Percentiles rank a stretch among this genome's conserved stretches.
These are phyloP conservation scores for Medicago lupulina DNA, from an alignment of 306 rosid species.

Conservation along the genomic window DNA sequence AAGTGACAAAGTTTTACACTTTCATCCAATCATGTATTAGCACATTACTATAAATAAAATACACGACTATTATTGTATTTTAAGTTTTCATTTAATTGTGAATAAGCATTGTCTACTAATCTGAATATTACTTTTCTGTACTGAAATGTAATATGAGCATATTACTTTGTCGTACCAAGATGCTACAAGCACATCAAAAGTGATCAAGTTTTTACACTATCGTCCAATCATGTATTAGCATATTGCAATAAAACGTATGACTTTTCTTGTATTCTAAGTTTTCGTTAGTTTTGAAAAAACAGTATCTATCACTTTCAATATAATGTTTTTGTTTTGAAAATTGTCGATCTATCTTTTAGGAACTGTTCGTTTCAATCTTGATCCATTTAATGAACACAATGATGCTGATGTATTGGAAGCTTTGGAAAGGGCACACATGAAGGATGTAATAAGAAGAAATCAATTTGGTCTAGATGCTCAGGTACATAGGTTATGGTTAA, in stretches of 20 bases:
- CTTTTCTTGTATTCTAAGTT: too few relatives aligned
- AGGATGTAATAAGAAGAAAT: slow-evolving; percentile 69
- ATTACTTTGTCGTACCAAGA: too few relatives aligned
- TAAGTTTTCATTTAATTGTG: not conserved
- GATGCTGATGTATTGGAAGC: slow-evolving; percentile 93
- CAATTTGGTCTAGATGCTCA: slow-evolving; percentile 81
- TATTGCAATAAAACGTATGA: not conserved
- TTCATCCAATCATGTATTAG: not conserved
- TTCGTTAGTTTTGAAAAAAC: too few relatives aligned
- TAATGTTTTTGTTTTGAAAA: slow-evolving; percentile 23
- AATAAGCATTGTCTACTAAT: slow-evolving; percentile 1
- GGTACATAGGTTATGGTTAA: slow-evolving; percentile 48
- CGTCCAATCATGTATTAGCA: not conserved
- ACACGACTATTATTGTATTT: too few relatives aligned
- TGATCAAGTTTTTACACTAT: too few relatives aligned
- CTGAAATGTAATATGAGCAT: too few relatives aligned
- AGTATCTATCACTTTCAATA: not conserved
- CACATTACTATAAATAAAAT: not conserved
- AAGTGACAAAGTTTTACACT: too few relatives aligned
- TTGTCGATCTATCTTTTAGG: slow-evolving; percentile 49
- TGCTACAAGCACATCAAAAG: too few relatives aligned
- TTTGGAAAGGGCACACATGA: slow-evolving; percentile 81
- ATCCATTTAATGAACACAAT: slow-evolving; percentile 78
- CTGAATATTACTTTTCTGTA: too few relatives aligned
- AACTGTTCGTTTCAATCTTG: slow-evolving; percentile 83